phyloP scores from a whole-genome alignment of 306 rosid genomes.

The Cyclanthera cordifolia region DNA sequence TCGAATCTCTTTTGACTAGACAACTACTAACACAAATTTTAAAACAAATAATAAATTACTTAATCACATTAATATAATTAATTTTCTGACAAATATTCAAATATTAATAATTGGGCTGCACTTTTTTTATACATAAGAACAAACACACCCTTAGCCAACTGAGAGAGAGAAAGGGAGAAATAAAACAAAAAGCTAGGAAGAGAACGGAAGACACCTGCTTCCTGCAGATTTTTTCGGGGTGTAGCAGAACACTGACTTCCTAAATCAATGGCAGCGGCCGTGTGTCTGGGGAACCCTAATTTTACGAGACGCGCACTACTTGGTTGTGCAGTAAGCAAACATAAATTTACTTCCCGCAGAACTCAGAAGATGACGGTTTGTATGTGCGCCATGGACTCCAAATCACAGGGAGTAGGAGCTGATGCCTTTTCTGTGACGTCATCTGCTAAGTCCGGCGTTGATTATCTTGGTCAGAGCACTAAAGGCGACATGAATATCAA shows the following conservation, averaged over 20 bases:
- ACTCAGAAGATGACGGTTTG: background rate
- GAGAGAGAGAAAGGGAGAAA: background rate
- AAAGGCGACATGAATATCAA: constrained; percentile 89
- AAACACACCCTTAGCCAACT: background rate
- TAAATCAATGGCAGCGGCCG: constrained; percentile 15
- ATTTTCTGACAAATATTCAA: too few relatives aligned
- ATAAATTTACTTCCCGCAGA: constrained; percentile 1
- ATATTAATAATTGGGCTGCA: too few relatives aligned
- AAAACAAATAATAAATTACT: too few relatives aligned
- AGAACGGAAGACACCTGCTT: background rate
- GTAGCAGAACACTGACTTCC: constrained; percentile 22
- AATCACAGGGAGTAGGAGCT: constrained; percentile 33
- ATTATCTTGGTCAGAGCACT: constrained; percentile 86
- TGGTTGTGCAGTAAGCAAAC: background rate
- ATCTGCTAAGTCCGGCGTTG: constrained; percentile 53
- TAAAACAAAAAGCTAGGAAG: too few relatives aligned
- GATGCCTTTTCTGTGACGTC: constrained; percentile 62
- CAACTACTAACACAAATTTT: too few relatives aligned
- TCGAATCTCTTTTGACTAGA: too few relatives aligned
- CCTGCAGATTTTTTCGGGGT: background rate
- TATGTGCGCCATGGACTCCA: constrained; percentile 10
- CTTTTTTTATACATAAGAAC: too few relatives aligned
- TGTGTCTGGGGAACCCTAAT: constrained; percentile 16
- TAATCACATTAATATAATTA: too few relatives aligned
- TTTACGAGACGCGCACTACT: constrained; percentile 8